Evolutionary conservation across 2,329 filamentous ascomycete genomes (phyloP), one percentile per base, ranked within the genome.

Genomic region (Dothideomycetes sp.): DNA sequence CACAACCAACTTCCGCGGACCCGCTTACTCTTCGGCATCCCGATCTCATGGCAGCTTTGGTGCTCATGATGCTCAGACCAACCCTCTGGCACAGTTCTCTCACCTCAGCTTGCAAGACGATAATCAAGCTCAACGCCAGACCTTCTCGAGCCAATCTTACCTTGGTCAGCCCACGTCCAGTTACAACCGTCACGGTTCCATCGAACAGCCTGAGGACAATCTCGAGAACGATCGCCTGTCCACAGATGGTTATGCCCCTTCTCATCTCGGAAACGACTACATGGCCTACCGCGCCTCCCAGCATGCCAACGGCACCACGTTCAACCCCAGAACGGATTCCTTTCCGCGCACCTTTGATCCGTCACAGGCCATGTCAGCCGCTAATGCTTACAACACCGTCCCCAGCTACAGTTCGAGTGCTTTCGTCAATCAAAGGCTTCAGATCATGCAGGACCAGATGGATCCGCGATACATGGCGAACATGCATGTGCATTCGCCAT

Each of bases 41-140:
- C 24, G 29, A 6, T 29, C 37, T 20, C 22, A 12, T n/a, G 37
- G 37, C 8, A 40, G 37, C 37, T 40, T 40, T 19, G 29, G 37
- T 22, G 37, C 37, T 3, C 22, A 28, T 7, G 37, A 40, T 33
- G 20, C 37, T 25, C 37, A 40, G 19, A 7, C 20, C 1, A 15
- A 16, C 11, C n/a, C 19, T 18, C 16, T 33, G 13, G 15, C 45
- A 19, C 46, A 51, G 23, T 45, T 53, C 36, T 46, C 45, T 12
- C 49, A 51, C 16, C 34, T 53, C 41, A 47, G 18, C 24, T 64
- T 69, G 4, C 67, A 73, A 31, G 57, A 59, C n/a, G 69, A 61
- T 49, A 54, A 60, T 29, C 27, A 47, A 38, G 6, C 22, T 17
- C 34, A 37, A 10, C 20, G 23, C 11, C 16, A 27, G 2, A 24